Evolutionary conservation across 208 protist genomes (phyloP).

Genomic region (Acanthamoeba triangularis): DNA sequence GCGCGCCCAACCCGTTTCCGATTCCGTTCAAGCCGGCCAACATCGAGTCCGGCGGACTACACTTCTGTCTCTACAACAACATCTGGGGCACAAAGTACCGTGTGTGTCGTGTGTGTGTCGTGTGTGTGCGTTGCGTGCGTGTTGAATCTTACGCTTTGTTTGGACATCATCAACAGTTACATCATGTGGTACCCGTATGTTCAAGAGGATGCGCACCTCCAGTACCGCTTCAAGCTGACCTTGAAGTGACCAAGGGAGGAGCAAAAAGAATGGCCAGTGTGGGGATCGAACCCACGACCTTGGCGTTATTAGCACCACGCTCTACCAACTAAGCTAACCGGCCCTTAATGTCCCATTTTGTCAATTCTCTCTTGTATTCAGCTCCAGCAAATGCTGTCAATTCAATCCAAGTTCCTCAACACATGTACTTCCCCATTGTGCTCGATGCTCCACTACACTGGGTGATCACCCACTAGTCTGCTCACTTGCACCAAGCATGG

Average conservation of each 20-base stretch:
- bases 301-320: conserved; percentile 78
- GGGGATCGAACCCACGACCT: conserved; percentile 78
- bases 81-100: conserved; percentile 77
- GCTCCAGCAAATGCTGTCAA: too few relatives aligned
- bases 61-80: conserved; percentile 72
- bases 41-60: not conserved
- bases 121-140: too few relatives aligned
- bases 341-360: too few relatives aligned
- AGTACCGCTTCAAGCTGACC: conserved; percentile 12
- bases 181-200: conserved; percentile 77
- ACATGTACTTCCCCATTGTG: too few relatives aligned
- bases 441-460: too few relatives aligned
- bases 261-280: conserved; percentile 76
- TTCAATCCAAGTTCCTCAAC: too few relatives aligned
- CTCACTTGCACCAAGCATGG: too few relatives aligned
- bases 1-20: conserved; percentile 12
- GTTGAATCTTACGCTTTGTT: too few relatives aligned
- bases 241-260: too few relatives aligned
- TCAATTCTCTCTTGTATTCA: too few relatives aligned
- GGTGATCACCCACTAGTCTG: too few relatives aligned
- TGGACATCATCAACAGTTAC: conserved; percentile 10
- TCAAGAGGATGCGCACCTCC: not conserved
- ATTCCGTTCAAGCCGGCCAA: conserved; percentile 27
- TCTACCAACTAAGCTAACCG: conserved; percentile 79
- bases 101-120: too few relatives aligned